Conservation (phyloP, 2,329 filamentous ascomycete genomes). For the Acephala macrosclerotiorum region DNA sequence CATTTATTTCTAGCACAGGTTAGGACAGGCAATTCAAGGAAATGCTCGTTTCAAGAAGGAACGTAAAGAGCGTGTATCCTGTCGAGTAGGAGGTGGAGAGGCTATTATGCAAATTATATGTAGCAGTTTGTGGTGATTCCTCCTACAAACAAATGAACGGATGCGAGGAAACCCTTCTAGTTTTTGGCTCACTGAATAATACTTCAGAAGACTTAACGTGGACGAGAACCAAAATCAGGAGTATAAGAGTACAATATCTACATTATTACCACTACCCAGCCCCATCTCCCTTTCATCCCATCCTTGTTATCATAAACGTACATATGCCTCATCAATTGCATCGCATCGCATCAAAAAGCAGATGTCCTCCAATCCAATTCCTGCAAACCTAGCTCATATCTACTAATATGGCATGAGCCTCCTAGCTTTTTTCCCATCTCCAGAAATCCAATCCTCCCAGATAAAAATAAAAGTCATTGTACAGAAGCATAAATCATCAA, state of each 20-base stretch:
- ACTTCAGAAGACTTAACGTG: too few species aligned
- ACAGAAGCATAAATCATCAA: not conserved
- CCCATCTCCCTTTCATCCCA: not conserved
- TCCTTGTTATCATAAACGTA: not conserved
- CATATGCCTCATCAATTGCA: not conserved
- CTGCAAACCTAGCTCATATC: not conserved
- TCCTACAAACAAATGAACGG: too few species aligned
- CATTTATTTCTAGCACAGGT: too few species aligned
- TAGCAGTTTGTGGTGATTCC: too few species aligned
- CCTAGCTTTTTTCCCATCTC: not conserved
- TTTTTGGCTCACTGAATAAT: too few species aligned
- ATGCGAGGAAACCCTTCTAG: too few species aligned
- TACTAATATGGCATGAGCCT: slow-evolving; percentile 2
- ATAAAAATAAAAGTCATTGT: not conserved
- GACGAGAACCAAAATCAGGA: not conserved
- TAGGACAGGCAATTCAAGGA: too few species aligned
- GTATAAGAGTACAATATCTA: not conserved
- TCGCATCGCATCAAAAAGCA: not conserved
- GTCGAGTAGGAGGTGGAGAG: too few species aligned
- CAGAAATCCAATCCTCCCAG: not conserved
- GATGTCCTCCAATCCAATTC: not conserved
- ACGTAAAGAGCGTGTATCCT: too few species aligned
- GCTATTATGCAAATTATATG: too few species aligned
- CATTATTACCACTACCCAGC: not conserved
- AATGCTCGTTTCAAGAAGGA: too few species aligned